These are phyloP conservation scores for Plasmopara viticola DNA, from an alignment of 352 stramenopile species.

Conservation along the genomic window DNA sequence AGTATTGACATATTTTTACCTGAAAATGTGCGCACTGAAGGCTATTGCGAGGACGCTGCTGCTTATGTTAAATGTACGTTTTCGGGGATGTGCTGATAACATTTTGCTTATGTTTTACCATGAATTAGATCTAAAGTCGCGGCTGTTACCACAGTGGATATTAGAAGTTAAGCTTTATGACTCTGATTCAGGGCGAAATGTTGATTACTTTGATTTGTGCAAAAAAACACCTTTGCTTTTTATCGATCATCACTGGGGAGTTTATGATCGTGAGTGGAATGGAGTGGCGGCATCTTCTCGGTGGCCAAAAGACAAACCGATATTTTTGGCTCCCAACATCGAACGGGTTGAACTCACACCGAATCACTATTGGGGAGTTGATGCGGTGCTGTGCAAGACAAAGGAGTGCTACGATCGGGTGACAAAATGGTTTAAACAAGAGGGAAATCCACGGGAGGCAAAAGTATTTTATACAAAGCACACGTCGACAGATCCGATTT, in stretches of 20 bases:
- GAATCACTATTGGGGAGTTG: constrained; percentile 37
- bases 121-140: constrained; percentile 27
- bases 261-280: constrained; percentile 51
- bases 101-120: neutral
- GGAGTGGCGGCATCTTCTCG: constrained; percentile 6
- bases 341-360: constrained; percentile 49
- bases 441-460: constrained; percentile 32
- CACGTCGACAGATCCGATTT: constrained; percentile 33
- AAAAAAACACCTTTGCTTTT: constrained; percentile 43
- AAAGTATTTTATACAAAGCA: constrained; percentile 52
- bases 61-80: constrained; percentile 48
- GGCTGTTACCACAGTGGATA: constrained; percentile 32
- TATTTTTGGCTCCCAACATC: constrained; percentile 49
- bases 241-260: constrained; percentile 48
- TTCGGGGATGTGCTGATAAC: neutral
- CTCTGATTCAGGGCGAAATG: constrained; percentile 10
- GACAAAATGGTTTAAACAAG: constrained; percentile 39
- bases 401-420: constrained; percentile 42
- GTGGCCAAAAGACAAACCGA: constrained; percentile 33
- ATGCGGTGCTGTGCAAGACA: constrained; percentile 65
- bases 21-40: constrained; percentile 16
- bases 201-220: constrained; percentile 57
- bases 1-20: constrained; percentile 47
- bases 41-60: constrained; percentile 47
- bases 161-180: constrained; percentile 24